These are phyloP conservation scores for Pyropia haitanensis DNA, from an alignment of 23 red algal genomes.

Conservation along the genomic window DNA sequence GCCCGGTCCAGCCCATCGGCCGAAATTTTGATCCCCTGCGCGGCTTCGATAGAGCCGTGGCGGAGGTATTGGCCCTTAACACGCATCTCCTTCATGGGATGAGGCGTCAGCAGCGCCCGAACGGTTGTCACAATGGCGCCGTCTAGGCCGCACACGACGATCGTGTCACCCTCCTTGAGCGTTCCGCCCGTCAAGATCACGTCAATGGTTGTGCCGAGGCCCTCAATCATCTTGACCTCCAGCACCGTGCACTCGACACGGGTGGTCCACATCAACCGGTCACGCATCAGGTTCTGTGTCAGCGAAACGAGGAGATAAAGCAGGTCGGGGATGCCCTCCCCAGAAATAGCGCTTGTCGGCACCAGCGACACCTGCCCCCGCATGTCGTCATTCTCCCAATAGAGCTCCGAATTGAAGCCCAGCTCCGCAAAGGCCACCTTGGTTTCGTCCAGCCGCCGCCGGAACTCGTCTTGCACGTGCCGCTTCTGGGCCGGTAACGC, in stretches of 20 bases:
- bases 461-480: slow-evolving; percentile 73
- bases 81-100: slow-evolving; percentile 99
- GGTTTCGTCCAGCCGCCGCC: slow-evolving; percentile 54
- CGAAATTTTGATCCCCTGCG: slow-evolving; percentile 95
- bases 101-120: slow-evolving; percentile 89
- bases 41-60: slow-evolving; percentile 82
- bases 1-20: slow-evolving; percentile 92
- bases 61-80: slow-evolving; percentile 97
- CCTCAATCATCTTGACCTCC: slow-evolving; percentile 98
- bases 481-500: slow-evolving; percentile 50
- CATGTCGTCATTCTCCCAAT: slow-evolving; percentile 89
- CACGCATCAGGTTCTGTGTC: slow-evolving; percentile 71
- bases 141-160: slow-evolving; percentile 93
- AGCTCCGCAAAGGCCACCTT: slow-evolving; percentile 81
- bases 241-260: slow-evolving; percentile 81
- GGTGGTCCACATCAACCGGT: slow-evolving; percentile 72
- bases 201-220: slow-evolving; percentile 94
- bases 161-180: slow-evolving; percentile 85
- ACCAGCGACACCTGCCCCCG: slow-evolving; percentile 78
- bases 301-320: slow-evolving; percentile 80
- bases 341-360: slow-evolving; percentile 90
- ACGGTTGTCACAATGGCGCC: slow-evolving; percentile 88
- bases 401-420: slow-evolving; percentile 94
- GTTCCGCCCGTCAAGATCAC: slow-evolving; percentile 83
- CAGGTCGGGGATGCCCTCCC: slow-evolving; percentile 96